Evolutionary conservation across 805 yeast species (phyloP), one percentile per base, ranked within the genome.

Genomic region (Pichia insulana): DNA sequence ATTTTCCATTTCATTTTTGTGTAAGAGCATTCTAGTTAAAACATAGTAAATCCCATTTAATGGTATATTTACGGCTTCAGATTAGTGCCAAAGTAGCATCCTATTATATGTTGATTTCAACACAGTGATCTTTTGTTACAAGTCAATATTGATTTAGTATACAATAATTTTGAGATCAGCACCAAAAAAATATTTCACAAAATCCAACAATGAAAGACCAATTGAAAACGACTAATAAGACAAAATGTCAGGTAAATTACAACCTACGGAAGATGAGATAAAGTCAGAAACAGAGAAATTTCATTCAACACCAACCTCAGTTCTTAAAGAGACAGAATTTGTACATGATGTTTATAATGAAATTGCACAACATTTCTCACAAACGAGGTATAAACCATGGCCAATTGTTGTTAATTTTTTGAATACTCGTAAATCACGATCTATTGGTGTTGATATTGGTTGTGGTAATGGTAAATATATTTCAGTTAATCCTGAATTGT

Each of bases 381-480:
- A 82, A 51, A 92, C 98, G 0, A 63, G 98, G 37, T 92, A 89
- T 64, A 90, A 84, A 66, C 97, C 97, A 22, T 92, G 98, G 98
- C 97, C 97, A 7, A 78, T 88, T 17, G 98, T 92, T 20, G 85
- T 84, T 40, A 61, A 70, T 46, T 92, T 83, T 56, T 62, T 92
- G 36, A 56, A 52, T 10, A 51, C 61, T 1, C 73, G 75, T 52
- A 45, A 57, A 0, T 63, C 64, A 6, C 82, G 86, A 34, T 64
- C 80, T 1, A 48, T 90, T 0, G 98, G 98, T 1, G 69, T 88
- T 25, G 98, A 92, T 63, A 86, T 90, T 17, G 98, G 98, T 0
- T 90, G 97, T 61, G 98, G 98, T 3, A 92, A 92, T 59, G 98
- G 98, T 2, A 92, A 92, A 57, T 92, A 92, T 57, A 60, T 90